A percentile compares a stretch with the other conserved stretches of the same genome.
Conservation (phyloP, 176 grass and related monocot species). For the Hyparrhenia diplandra region DNA sequence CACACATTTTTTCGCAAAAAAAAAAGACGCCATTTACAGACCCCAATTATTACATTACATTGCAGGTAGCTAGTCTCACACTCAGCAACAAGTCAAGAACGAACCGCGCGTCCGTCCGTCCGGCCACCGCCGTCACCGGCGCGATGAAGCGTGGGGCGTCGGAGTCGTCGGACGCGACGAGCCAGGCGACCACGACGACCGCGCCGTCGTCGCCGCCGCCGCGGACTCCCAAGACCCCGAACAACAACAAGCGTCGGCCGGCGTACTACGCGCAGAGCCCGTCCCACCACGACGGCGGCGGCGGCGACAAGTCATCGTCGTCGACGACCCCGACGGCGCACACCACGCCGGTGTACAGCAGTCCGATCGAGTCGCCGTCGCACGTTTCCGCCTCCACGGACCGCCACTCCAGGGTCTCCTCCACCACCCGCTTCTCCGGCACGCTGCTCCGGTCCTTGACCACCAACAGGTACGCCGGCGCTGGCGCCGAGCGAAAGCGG, state of each 20-base stretch:
- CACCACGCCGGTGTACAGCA: slow-evolving; percentile 80
- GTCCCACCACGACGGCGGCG: slow-evolving; percentile 74
- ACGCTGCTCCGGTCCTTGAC: slow-evolving; percentile 50
- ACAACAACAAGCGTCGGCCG: slow-evolving; percentile 17
- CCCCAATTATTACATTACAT: too few relatives aligned
- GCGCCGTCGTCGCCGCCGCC: too few relatives aligned
- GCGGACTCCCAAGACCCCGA: slow-evolving; percentile 74
- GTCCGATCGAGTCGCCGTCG: slow-evolving; percentile 80
- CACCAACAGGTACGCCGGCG: background rate
- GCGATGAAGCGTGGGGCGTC: slow-evolving; percentile 72
- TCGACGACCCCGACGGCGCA: slow-evolving; percentile 38
- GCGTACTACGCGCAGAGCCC: slow-evolving; percentile 95
- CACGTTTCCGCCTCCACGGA: slow-evolving; percentile 69
- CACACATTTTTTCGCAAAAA: too few relatives aligned
- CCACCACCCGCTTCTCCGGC: slow-evolving; percentile 73
- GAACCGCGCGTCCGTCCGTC: too few relatives aligned
- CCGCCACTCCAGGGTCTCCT: slow-evolving; percentile 72
- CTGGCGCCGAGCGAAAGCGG: slow-evolving; percentile 21
- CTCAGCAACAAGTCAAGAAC: too few relatives aligned
- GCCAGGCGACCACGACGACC: slow-evolving; percentile 55
- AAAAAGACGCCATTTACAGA: rapidly evolving
- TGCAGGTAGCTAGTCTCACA: too few relatives aligned
- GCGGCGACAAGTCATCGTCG: slow-evolving; percentile 20
- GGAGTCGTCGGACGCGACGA: slow-evolving; percentile 88
- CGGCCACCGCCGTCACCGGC: too few relatives aligned